These are phyloP conservation scores for Agapanthus africanus DNA, from an alignment of 106 monocot genomes.

Conservation along the genomic window DNA sequence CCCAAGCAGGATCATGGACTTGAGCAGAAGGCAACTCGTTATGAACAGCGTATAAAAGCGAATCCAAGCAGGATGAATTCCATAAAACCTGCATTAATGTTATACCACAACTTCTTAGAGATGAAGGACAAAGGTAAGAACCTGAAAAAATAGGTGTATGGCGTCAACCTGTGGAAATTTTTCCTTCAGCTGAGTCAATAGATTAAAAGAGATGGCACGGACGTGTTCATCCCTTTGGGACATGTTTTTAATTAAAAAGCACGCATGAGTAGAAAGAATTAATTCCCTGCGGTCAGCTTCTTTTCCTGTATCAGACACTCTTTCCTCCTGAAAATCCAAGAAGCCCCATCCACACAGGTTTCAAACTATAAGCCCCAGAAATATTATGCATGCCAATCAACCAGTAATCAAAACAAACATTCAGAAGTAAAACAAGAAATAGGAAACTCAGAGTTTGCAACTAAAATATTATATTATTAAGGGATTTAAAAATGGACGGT, in stretches of 20 bases:
- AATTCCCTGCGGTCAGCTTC: conserved; percentile 71
- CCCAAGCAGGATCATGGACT: conserved; percentile 92
- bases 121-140: conserved; percentile 45
- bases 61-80: conserved; percentile 84
- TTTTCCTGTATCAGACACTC: conserved; percentile 73
- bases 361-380: not conserved
- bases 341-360: not conserved
- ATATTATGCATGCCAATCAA: not conserved
- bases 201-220: conserved; percentile 74
- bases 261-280: conserved; percentile 79
- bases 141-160: conserved; percentile 11
- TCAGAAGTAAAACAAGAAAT: not conserved
- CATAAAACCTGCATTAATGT: conserved; percentile 67
- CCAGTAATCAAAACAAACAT: not conserved
- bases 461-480: not conserved
- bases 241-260: conserved; percentile 92
- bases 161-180: conserved; percentile 77
- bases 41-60: conserved; percentile 89
- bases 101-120: not conserved
- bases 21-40: conserved; percentile 69
- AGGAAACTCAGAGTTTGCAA: not conserved
- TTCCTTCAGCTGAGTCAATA: conserved; percentile 78
- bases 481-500: not conserved
- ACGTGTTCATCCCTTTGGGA: conserved; percentile 95
- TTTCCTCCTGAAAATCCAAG: conserved; percentile 76